Base-by-base conservation (phyloP, 2,329 filamentous ascomycete species). In the Exophiala spinifera region DNA sequence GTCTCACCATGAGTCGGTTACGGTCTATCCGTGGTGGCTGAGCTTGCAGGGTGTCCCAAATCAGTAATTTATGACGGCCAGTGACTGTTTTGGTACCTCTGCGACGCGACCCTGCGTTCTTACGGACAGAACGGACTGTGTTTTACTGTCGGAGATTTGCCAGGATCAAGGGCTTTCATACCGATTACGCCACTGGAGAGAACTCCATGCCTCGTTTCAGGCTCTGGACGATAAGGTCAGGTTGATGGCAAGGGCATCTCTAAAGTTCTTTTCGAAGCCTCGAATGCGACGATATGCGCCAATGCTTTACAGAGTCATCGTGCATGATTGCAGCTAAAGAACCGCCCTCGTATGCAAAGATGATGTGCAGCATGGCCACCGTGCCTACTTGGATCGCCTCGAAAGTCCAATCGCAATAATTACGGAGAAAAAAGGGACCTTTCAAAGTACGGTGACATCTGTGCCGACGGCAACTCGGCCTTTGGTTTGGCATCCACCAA, bases 341-440 rank as follows among this genome's bases (percentile, higher is more conserved):
- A 53, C 8, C 45, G 49, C 55, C 53, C 65, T 69, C 42, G 25
- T 31, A 49, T 17, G 34, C 52, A 44, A 47, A 37, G 46, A 60
- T 60, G 57, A 54, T 60, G 49, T 60, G 57, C 57, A 55, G 53
- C 31, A 17, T 44, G 19, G 11, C 20, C 28, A 5, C 7, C 2
- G n/a, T 17, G 11, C 6, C 17, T 33, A 14, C 48, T 46, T 45
- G 31, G 36, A 28, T 13, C 31, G 52, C 46, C 44, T 42, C 21
- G 33, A 48, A 37, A 43, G 42, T 25, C 57, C 57, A 57, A 60
- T 60, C 57, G 53, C n/a, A 36, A 31, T 36, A 15, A 28, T 21
- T 20, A 52, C 54, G 54, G 57, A 60, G 54, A 57, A 60, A 56
- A 51, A 31, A 34, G 14, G 19, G 25, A 17, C 25, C 28, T 49